Base-by-base conservation (phyloP, 2,329 filamentous ascomycete genomes). In the Trichophaea hybrida region DNA sequence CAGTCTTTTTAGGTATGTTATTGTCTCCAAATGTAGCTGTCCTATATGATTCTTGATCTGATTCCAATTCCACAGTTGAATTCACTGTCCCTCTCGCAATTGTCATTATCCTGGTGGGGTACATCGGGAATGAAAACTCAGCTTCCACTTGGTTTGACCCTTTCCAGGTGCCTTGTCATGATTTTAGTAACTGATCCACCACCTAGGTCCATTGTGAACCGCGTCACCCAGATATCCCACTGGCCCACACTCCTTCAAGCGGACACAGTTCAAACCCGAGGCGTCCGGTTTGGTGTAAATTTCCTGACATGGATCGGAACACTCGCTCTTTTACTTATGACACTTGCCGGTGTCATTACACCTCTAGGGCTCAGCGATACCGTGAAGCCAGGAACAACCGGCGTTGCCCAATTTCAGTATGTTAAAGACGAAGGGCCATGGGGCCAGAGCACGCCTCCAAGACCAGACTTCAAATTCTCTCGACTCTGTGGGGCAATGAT, bases 311-410 rank as follows among this genome's bases (percentile, higher is more conserved):
- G 63, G 24, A 64, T 72, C 38, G 66, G 63, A 13, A 61, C 72
- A 0, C 55, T 73, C 6, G 55, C 71, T 1, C 57, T 71, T 2
- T 33, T 71, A 15, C 56, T 75, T 7, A 67, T 73, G 2, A 69
- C 73, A 0, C 59, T 76, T 12, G 71, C 75, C 1, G 72, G 74
- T n/a, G 69, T 77, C 4, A 68, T 76, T 2, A 77, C 75, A 0
- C 75, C 75, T 0, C 67, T 77, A 4, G 75, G 75, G 1, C 68
- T 78, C 0, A 74, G 74, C 51, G 72, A 77, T n/a, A 65, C 40
- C 40, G 5, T 46, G 13, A 13, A 46, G 10, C 40, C 40, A 5
- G 24, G 40, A 5, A 17, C n/a, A 6, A 17, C 7, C 24, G 24
- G 13, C 13, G 24, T 46, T 46, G 40, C 40, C 5, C n/a, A 46